These are phyloP conservation scores for Maudiozyma humilis DNA, from an alignment of 1,139 yeast species.

Conservation along the genomic window DNA sequence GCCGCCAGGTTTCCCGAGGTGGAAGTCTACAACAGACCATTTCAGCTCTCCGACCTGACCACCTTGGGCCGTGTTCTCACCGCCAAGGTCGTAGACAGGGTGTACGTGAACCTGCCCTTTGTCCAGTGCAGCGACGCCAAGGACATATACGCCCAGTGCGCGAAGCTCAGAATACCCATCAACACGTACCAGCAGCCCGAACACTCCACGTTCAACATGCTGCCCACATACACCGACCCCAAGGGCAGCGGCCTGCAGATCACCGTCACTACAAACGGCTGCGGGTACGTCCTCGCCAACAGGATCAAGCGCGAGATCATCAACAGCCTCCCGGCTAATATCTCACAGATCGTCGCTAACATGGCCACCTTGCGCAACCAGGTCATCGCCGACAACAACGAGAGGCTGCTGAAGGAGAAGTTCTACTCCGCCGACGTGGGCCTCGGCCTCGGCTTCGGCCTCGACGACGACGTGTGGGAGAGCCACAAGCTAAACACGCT, in stretches of 20 bases:
- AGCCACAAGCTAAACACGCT: constrained; percentile 50
- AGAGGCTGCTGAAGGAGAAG: constrained; percentile 15
- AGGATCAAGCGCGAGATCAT: constrained; percentile 71
- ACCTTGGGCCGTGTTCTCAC: constrained; percentile 58
- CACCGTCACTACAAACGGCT: constrained; percentile 81
- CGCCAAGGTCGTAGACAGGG: constrained; percentile 60
- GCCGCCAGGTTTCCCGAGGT: constrained; percentile 21
- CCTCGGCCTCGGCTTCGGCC: constrained; percentile 38
- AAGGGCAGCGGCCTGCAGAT: constrained; percentile 54
- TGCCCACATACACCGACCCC: constrained; percentile 66
- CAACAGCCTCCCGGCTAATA: constrained; percentile 55
- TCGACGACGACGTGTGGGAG: constrained; percentile 66
- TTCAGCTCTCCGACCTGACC: constrained; percentile 40
- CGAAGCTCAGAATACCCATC: constrained; percentile 62
- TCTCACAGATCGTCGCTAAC: constrained; percentile 58
- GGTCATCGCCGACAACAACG: constrained; percentile 48
- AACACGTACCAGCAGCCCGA: constrained; percentile 71
- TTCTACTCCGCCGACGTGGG: constrained; percentile 15
- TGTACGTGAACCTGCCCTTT: constrained; percentile 49
- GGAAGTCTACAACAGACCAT: constrained; percentile 33
- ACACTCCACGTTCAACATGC: constrained; percentile 63
- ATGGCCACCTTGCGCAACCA: constrained; percentile 57
- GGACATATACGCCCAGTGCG: constrained; percentile 44
- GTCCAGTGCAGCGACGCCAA: constrained; percentile 31
- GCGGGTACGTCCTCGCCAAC: constrained; percentile 81